Base-by-base conservation (phyloP, 1,284 basidiomycete genomes). In the Ustilago loliicola region DNA sequence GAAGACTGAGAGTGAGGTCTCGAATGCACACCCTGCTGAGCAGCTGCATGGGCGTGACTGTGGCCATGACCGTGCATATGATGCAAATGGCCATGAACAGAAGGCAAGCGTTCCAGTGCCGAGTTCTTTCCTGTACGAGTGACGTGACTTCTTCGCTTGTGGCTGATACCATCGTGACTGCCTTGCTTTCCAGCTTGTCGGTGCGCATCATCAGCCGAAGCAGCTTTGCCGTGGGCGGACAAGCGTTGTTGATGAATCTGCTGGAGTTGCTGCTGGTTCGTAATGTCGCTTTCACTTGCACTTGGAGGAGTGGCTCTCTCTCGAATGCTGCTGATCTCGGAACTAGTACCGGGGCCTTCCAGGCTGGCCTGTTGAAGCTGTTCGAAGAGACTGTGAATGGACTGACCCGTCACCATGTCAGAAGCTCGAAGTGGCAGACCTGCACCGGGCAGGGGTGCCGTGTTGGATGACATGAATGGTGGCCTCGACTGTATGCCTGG, bases 151-250 rank as follows among this genome's bases (percentile, higher is more conserved):
- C 79, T 65, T 27, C 79, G 48, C 67, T 73, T 77, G 56, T 73
- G 76, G 45, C 61, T 51, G 50, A 42, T 54, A 47, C 68, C 58
- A 32, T 77, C 66, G 54, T 72, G 64, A n/a, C 58, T 59, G 53
- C 21, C 42, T 19, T 76, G 64, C 60, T 76, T 69, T 11, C 77
- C 64, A 27, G 77, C 75, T 21, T 80, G 72, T 32, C 79, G 59
- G 19, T 73, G 58, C 1, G 77, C 68, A 51, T 83, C 81, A 27
- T 83, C 79, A 7, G 79, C 77, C 7, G 79, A 79, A 15, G 64
- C 76, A 27, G 64, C 60, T 59, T 78, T 78, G 58, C 11, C 50
- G 42, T 74, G 76, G 0, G 27, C 17, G 15, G 64, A 36, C 27
- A 51, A 25, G 7, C 51, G 30, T 7, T 45, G 54, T 17, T 72